Conservation (phyloP, 495 filamentous ascomycete genomes). For the Haplographium delicatum region DNA sequence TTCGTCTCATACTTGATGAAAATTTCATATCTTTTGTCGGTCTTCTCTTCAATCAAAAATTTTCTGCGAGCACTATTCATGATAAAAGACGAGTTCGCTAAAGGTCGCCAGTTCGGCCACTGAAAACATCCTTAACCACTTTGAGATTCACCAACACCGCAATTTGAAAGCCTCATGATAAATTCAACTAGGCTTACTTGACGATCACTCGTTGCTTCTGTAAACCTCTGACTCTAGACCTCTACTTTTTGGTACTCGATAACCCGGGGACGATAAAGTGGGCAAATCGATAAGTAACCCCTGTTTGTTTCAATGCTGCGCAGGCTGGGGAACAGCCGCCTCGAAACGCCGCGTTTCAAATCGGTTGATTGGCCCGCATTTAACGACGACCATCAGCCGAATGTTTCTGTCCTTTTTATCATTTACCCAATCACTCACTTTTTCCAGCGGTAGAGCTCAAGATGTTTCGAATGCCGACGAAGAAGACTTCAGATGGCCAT, state of each 20-base stretch:
- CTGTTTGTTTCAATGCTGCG: conserved; percentile 3
- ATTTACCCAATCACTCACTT: background rate
- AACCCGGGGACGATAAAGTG: background rate
- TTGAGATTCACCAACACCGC: no score
- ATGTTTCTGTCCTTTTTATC: conserved; percentile 1
- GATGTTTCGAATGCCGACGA: background rate
- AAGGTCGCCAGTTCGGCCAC: no score
- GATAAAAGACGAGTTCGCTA: no score
- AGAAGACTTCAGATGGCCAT: background rate
- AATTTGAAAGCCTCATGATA: no score
- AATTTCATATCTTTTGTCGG: no score
- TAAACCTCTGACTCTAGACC: no score
- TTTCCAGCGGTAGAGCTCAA: background rate
- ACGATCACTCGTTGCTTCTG: no score
- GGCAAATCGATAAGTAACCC: background rate
- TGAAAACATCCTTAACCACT: no score
- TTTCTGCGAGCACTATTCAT: no score
- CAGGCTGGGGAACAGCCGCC: background rate
- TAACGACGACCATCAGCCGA: background rate
- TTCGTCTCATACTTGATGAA: no score
- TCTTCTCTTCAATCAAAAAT: no score
- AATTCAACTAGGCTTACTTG: no score
- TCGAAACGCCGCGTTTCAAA: conserved; percentile 2
- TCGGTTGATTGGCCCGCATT: background rate
- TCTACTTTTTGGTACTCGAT: background rate